These are phyloP conservation scores for Turnera subulata DNA, from an alignment of 345 rosid genomes.

Conservation along the genomic window DNA sequence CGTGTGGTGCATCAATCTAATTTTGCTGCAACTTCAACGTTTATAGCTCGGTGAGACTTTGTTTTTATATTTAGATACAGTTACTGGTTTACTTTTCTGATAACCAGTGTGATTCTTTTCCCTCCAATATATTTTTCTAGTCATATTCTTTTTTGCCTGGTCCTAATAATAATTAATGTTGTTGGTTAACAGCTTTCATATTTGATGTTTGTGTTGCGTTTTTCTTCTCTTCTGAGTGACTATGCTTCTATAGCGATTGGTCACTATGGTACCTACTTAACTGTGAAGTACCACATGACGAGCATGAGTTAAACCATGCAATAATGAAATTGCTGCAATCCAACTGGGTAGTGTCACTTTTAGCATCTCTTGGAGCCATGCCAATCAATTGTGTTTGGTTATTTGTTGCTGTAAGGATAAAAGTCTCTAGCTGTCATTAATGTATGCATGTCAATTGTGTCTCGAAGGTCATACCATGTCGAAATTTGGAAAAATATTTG, in stretches of 20 bases:
- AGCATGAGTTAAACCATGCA: not conserved
- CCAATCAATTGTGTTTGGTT: too few species aligned
- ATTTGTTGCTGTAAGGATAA: too few species aligned
- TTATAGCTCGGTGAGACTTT: slow-evolving; percentile 79
- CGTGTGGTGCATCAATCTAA: slow-evolving; percentile 88
- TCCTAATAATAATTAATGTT: too few species aligned
- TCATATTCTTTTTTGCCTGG: too few species aligned
- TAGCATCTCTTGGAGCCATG: too few species aligned
- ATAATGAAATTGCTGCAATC: not conserved
- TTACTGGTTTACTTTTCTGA: not conserved
- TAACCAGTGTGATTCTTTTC: not conserved
- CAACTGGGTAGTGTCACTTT: too few species aligned
- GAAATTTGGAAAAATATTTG: too few species aligned
- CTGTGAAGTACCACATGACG: not conserved
- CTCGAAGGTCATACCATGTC: too few species aligned
- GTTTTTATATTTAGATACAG: too few species aligned
- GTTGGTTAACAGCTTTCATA: not conserved
- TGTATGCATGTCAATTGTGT: too few species aligned
- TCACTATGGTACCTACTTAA: not conserved
- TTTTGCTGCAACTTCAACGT: slow-evolving; percentile 93
- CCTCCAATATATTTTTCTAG: too few species aligned
- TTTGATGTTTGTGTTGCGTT: not conserved
- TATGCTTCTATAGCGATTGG: not conserved
- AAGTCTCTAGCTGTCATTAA: too few species aligned
- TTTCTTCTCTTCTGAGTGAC: not conserved